phyloP scores from a whole-genome alignment of 345 rosid genomes.

The Moringa oleifera region DNA sequence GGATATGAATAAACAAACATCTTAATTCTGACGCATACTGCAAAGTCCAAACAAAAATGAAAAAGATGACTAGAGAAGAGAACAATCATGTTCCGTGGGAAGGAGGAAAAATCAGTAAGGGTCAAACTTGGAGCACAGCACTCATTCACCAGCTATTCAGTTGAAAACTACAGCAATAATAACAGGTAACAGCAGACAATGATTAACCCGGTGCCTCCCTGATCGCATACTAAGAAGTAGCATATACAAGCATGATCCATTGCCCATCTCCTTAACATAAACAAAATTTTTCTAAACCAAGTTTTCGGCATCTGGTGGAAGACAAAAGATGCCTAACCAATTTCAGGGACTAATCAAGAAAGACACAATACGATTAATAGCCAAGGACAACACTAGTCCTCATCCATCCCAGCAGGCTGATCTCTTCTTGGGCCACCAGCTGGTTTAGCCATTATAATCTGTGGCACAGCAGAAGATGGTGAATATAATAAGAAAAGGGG shows the following conservation, averaged over 20 bases:
- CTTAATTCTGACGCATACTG: no score
- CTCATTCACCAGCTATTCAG: no score
- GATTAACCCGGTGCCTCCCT: not conserved
- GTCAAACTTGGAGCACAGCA: no score
- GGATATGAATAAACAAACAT: no score
- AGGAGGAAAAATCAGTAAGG: no score
- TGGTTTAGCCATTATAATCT: slow-evolving; percentile 96
- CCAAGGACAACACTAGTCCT: slow-evolving; percentile 1
- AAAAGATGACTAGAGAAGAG: no score
- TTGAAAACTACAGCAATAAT: no score
- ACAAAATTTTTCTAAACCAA: slow-evolving; percentile 13
- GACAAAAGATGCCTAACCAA: not conserved
- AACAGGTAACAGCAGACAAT: no score
- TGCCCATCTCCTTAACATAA: not conserved
- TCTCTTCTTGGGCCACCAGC: slow-evolving; percentile 95
- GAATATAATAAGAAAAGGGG: not conserved
- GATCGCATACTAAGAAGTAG: not conserved
- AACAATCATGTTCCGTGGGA: no score
- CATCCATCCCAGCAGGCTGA: slow-evolving; percentile 65
- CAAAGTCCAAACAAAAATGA: no score
- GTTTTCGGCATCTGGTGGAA: slow-evolving; percentile 1
- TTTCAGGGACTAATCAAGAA: not conserved
- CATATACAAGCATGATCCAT: not conserved
- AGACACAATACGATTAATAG: not conserved
- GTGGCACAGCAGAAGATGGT: slow-evolving; percentile 16